Evolutionary conservation across 169 alveolate genomes (phyloP).

Genomic region (Plasmodium ovale): DNA sequence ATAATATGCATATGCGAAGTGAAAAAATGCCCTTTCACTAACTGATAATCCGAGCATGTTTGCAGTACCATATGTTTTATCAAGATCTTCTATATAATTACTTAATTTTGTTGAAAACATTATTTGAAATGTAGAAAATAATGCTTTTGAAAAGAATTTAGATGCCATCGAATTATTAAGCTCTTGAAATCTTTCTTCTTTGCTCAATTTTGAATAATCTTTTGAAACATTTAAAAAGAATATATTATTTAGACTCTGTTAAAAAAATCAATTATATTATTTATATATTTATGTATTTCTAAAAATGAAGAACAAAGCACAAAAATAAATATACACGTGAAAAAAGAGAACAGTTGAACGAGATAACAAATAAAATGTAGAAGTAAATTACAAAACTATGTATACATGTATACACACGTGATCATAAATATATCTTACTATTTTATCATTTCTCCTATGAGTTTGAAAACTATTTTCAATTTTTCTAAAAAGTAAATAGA

Average conservation of each 20-base stretch:
- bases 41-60: neutral
- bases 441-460: constrained; percentile 39
- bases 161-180: constrained; percentile 38
- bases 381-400: neutral
- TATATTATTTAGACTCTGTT: constrained; percentile 15
- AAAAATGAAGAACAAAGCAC: constrained; percentile 1
- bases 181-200: constrained; percentile 22
- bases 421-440: constrained; percentile 15
- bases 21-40: constrained; percentile 1
- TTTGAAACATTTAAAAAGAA: constrained; percentile 24
- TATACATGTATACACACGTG: neutral
- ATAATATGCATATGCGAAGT: neutral
- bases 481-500: constrained; percentile 35
- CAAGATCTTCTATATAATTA: constrained; percentile 15
- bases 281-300: neutral
- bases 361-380: neutral
- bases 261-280: constrained; percentile 6
- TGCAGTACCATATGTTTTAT: constrained; percentile 5
- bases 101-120: constrained; percentile 12
- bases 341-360: neutral
- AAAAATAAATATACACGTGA: constrained; percentile 1
- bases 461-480: constrained; percentile 12
- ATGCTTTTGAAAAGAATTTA: constrained; percentile 24
- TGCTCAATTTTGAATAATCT: constrained; percentile 26
- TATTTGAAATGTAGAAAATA: constrained; percentile 27